A percentile compares a stretch with the other conserved stretches of the same genome.
Conservation (phyloP, 1,139 yeast genomes). For the Taiozyma sp. region DNA sequence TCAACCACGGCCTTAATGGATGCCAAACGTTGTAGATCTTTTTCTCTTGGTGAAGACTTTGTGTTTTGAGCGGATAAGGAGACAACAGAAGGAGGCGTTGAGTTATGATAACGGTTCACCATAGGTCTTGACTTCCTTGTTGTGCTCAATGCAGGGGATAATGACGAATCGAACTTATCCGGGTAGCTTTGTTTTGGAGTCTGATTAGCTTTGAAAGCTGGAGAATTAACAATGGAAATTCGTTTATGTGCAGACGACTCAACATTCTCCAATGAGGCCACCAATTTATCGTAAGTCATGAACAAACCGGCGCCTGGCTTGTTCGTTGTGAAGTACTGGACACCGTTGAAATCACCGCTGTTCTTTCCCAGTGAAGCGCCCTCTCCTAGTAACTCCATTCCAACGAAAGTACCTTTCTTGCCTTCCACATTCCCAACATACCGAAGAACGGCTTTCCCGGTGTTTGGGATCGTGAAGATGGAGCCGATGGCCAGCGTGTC, state of each 20-base stretch:
- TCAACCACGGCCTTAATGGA: slow-evolving; percentile 16
- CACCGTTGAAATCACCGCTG: slow-evolving; percentile 63
- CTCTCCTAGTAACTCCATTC: slow-evolving; percentile 72
- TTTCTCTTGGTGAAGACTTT: background rate
- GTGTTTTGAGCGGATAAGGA: slow-evolving; percentile 9
- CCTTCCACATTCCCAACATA: slow-evolving; percentile 73
- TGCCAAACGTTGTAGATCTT: slow-evolving; percentile 14
- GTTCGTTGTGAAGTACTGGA: slow-evolving; percentile 55
- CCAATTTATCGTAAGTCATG: slow-evolving; percentile 60
- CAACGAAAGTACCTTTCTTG: slow-evolving; percentile 79
- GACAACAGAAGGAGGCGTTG: slow-evolving; percentile 9
- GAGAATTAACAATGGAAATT: slow-evolving; percentile 12
- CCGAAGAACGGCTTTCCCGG: slow-evolving; percentile 52
- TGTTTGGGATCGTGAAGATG: slow-evolving; percentile 26
- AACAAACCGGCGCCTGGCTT: slow-evolving; percentile 69
- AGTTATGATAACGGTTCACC: slow-evolving; percentile 2
- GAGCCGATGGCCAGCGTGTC: slow-evolving; percentile 21
- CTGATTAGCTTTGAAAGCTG: slow-evolving; percentile 13
- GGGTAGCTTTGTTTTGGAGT: slow-evolving; percentile 10
- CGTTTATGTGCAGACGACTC: slow-evolving; percentile 11
- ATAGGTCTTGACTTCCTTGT: slow-evolving; percentile 1
- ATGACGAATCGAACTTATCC: background rate
- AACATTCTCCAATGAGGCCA: slow-evolving; percentile 19
- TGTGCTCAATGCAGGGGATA: slow-evolving; percentile 2
- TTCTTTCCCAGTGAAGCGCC: slow-evolving; percentile 68